phyloP scores from a whole-genome alignment of 2,329 filamentous ascomycete species.

The Aspergillus glaucus region DNA sequence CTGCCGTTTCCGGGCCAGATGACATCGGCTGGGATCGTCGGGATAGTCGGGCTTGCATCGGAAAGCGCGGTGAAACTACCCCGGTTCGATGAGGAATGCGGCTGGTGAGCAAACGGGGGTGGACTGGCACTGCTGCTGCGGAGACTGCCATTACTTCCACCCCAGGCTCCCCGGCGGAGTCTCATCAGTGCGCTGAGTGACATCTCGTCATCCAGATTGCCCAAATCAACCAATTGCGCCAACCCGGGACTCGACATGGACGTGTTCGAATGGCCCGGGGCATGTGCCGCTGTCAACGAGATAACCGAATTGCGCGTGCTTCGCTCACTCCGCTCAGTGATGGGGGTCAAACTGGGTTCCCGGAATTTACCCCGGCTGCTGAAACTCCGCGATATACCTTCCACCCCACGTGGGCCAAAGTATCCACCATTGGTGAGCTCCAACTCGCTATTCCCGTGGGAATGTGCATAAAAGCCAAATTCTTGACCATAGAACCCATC shows the following conservation, averaged over 20 bases:
- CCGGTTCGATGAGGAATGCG: slow-evolving; percentile 22
- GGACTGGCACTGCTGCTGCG: slow-evolving; percentile 45
- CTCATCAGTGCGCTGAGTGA: slow-evolving; percentile 66
- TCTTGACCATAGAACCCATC: slow-evolving; percentile 95
- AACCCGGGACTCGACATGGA: slow-evolving; percentile 64
- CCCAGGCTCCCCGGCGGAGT: slow-evolving; percentile 70
- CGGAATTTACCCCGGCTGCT: slow-evolving; percentile 69
- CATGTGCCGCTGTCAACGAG: slow-evolving; percentile 56
- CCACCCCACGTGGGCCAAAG: slow-evolving; percentile 69
- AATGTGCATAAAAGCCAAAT: slow-evolving; percentile 83
- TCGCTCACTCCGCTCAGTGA: slow-evolving; percentile 93
- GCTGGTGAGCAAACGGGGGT: slow-evolving; percentile 29
- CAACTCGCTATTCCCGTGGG: slow-evolving; percentile 43
- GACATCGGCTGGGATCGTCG: slow-evolving; percentile 13
- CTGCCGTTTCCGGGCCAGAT: neutral
- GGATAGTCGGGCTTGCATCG: slow-evolving; percentile 25
- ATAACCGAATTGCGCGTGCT: slow-evolving; percentile 90
- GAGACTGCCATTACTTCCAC: slow-evolving; percentile 70
- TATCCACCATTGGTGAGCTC: slow-evolving; percentile 77
- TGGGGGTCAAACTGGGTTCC: slow-evolving; percentile 90
- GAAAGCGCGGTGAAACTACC: slow-evolving; percentile 30
- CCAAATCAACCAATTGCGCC: slow-evolving; percentile 63
- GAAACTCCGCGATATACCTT: slow-evolving; percentile 56
- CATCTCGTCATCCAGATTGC: slow-evolving; percentile 62
- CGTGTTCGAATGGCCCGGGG: slow-evolving; percentile 38